Evolutionary conservation across 495 filamentous ascomycete genomes (phyloP), one percentile per base, ranked within the genome.

Genomic region (Aspergillus nanangensis): DNA sequence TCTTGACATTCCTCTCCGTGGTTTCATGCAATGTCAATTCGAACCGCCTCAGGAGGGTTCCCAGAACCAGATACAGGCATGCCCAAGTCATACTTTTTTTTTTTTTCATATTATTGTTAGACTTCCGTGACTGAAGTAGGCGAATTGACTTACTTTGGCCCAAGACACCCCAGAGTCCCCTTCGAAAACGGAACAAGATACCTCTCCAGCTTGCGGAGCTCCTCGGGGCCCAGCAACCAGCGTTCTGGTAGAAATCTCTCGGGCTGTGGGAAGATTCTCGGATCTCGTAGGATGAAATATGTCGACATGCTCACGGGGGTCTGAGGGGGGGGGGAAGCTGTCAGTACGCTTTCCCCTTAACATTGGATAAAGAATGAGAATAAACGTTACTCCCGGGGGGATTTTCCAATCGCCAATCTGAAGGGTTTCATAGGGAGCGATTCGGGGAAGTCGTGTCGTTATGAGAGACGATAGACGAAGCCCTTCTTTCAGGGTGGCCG

Each of bases 401-500:
- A 62, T 60, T 5, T 52, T 18, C 56, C 53, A 59, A n/a, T 51
- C 41, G 10, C 57, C 43, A 32, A 35, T 58, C 5, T 48, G 47
- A 18, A 62, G 43, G 18, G 33, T 37, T 22, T 56, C 48, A 46
- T 58, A 25, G 13, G 72, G 72, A 3, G 65, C 62, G 2, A 64
- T 53, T 1, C 73, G 63, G 14, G 74, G 63, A 19, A 70, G 64
- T 2, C 73, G 65, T 4, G 58, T 56, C 5, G 58, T 61, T 4
- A 69, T 55, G 0, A 57, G 37, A 0, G 50, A 42, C 11, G 77
- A 80, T 35, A 74, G 73, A 11, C 81, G 66, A 21, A 84, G 58
- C 0, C 74, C 75, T 52, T 83, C 80, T 50, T 67, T 67, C 4
- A 84, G 63, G 2, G 78, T 66, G 4, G 79, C 79, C 36, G 74